Evolutionary conservation across 2,329 filamentous ascomycete genomes (phyloP), one percentile per base, ranked within the genome.

Genomic region (Alternaria brassicicola): DNA sequence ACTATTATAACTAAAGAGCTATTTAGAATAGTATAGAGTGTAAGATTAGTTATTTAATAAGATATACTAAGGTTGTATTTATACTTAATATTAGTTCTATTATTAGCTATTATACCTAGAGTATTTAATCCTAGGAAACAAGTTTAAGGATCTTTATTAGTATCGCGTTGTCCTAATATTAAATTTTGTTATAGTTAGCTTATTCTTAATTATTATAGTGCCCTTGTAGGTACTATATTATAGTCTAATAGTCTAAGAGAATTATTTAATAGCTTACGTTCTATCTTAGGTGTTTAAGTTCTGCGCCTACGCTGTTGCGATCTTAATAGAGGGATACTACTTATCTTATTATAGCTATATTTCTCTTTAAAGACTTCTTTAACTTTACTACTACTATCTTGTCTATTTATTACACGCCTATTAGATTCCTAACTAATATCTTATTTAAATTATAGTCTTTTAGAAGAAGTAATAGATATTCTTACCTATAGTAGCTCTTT

Each of bases 401-500:
- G 26, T 53, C 36, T 48, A 7, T 38, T 53, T 9, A 38, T 46
- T 6, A 5, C 49, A 52, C 41, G 21, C 49, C 19, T 48, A 10
- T 47, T 1, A 3, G 48, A 31, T 42, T 53, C 42, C 19, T 8
- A 3, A 43, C 15, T 5, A 43, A 49, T 12, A n/a, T 57, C 26
- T 53, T 52, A 13, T 43, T 49, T 26, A 19, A 25, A 10, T 43
- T 45, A 15, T 10, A 53, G 13, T 38, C n/a, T 30, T 61, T 61
- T 8, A 15, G 31, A 38, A 61, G 54, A 42, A 53, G 42, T 21
- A 17, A 52, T 62, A n/a, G 30, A 39, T 46, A 43, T 2, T 61
- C 28, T 60, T 57, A 12, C 41, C 45, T 61, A 13, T 13, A 55
- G 35, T 38, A 25, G 47, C 50, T 58, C 12, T 23, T 57, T 19